Conservation (phyloP, 1,284 basidiomycete species). For the Malassezia furfur region DNA sequence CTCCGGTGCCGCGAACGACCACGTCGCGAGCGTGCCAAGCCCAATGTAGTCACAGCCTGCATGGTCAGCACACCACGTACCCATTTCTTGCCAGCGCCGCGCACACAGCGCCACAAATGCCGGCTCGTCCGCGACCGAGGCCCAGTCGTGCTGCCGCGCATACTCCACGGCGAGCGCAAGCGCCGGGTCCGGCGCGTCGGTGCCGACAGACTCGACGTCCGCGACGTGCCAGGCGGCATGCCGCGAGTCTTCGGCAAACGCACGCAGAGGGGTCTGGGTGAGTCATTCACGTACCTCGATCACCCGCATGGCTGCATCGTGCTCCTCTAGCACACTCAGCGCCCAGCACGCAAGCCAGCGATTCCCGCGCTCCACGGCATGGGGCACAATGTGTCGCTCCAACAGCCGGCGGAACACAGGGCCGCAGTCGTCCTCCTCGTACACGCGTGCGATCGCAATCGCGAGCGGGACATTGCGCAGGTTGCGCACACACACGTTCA, state of each 20-base stretch:
- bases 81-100: constrained; percentile 79
- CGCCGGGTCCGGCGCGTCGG: constrained; percentile 59
- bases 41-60: constrained; percentile 87
- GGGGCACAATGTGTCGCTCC: constrained; percentile 65
- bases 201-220: neutral
- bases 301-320: neutral
- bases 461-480: constrained; percentile 82
- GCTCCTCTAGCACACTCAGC: constrained; percentile 72
- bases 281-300: neutral
- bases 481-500: constrained; percentile 80
- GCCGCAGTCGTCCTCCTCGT: constrained; percentile 65
- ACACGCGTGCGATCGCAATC: constrained; percentile 72
- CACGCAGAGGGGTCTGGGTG: neutral
- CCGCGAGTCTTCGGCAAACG: neutral
- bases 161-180: constrained; percentile 83
- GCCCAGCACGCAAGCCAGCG: constrained; percentile 96
- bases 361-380: constrained; percentile 74
- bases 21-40: constrained; percentile 71
- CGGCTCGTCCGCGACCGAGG: constrained; percentile 64
- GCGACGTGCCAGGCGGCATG: neutral
- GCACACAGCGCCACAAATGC: constrained; percentile 84
- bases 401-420: constrained; percentile 66
- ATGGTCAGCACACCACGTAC: constrained; percentile 63
- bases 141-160: constrained; percentile 52
- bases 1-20: constrained; percentile 60